These are phyloP conservation scores for Coemansia sp. DNA, from an alignment of 192 early-diverging fungal genomes.

Conservation along the genomic window DNA sequence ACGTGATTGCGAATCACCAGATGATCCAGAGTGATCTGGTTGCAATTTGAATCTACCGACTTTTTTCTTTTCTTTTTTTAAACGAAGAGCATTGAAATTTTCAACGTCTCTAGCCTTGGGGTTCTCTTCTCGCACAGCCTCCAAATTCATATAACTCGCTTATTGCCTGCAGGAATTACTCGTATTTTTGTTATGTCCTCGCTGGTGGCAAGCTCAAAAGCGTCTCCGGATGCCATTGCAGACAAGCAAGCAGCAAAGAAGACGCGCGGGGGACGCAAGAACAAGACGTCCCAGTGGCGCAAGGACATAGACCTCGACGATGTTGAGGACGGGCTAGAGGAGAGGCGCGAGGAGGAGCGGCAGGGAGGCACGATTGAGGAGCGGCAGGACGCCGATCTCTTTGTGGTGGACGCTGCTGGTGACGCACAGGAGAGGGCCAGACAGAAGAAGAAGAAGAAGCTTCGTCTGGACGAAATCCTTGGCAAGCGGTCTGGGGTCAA, in stretches of 20 bases:
- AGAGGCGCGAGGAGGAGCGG: slow-evolving; percentile 71
- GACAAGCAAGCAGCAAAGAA: slow-evolving; percentile 33
- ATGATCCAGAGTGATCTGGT: not conserved
- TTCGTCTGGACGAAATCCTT: slow-evolving; percentile 86
- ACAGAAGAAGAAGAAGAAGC: slow-evolving; percentile 42
- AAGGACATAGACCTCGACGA: slow-evolving; percentile 86
- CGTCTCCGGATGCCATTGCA: not conserved
- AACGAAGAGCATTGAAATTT: slow-evolving; percentile 8
- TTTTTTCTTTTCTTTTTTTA: slow-evolving; percentile 10
- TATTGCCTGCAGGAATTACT: not conserved
- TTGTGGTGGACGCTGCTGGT: slow-evolving; percentile 24
- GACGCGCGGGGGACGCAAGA: slow-evolving; percentile 75
- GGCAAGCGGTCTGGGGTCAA: slow-evolving; percentile 67
- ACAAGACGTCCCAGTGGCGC: slow-evolving; percentile 84
- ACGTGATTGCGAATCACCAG: too few relatives aligned
- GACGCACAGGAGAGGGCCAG: slow-evolving; percentile 21
- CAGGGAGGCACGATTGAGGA: slow-evolving; percentile 30
- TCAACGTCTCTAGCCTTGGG: slow-evolving; percentile 3
- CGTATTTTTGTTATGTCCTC: slow-evolving; percentile 24
- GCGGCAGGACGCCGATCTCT: slow-evolving; percentile 29
- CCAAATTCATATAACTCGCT: not conserved
- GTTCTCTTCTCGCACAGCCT: not conserved
- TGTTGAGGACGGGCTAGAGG: slow-evolving; percentile 75
- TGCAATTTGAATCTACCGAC: not conserved
- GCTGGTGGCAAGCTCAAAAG: not conserved